These are phyloP conservation scores for Mortierella sp. DNA, from an alignment of 371 early-diverging fungal genomes.

Conservation along the genomic window DNA sequence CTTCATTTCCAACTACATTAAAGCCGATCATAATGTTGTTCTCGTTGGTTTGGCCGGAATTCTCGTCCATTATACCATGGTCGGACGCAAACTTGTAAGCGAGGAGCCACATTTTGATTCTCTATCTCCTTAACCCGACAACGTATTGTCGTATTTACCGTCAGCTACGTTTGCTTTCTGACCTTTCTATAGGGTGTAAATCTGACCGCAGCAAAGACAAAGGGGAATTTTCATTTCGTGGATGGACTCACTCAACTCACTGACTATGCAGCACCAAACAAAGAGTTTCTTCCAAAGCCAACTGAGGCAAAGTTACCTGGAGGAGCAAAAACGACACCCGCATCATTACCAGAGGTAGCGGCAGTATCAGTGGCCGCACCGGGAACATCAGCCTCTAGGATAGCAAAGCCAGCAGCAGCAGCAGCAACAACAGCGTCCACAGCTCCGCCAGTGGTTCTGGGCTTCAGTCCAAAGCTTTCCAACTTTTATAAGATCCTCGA, in stretches of 20 bases:
- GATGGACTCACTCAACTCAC: slow-evolving; percentile 75
- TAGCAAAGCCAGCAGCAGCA: slow-evolving; percentile 1
- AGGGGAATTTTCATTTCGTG: slow-evolving; percentile 67
- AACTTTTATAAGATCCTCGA: slow-evolving; percentile 44
- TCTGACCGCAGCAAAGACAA: slow-evolving; percentile 65
- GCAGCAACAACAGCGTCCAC: slow-evolving; percentile 37
- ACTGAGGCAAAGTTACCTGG: slow-evolving; percentile 56
- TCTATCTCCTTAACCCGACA: no score
- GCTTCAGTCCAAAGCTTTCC: slow-evolving; percentile 42
- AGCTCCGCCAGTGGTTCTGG: slow-evolving; percentile 34
- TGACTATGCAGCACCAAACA: slow-evolving; percentile 52
- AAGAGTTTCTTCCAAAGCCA: slow-evolving; percentile 57
- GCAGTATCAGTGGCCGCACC: slow-evolving; percentile 47
- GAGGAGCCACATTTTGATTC: not conserved
- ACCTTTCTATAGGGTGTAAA: slow-evolving; percentile 68
- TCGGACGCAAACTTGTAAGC: slow-evolving; percentile 77
- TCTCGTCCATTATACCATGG: slow-evolving; percentile 74
- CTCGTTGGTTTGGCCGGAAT: slow-evolving; percentile 76
- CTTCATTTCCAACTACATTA: slow-evolving; percentile 75
- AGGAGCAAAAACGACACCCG: slow-evolving; percentile 45
- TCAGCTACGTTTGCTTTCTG: not conserved
- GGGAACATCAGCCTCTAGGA: slow-evolving; percentile 11
- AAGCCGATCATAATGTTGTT: slow-evolving; percentile 68
- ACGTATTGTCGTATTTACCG: no score
- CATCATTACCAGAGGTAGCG: slow-evolving; percentile 5